Evolutionary conservation across 139 green algal genomes (phyloP).

Genomic region (Chlamydomonas schloesseri): DNA sequence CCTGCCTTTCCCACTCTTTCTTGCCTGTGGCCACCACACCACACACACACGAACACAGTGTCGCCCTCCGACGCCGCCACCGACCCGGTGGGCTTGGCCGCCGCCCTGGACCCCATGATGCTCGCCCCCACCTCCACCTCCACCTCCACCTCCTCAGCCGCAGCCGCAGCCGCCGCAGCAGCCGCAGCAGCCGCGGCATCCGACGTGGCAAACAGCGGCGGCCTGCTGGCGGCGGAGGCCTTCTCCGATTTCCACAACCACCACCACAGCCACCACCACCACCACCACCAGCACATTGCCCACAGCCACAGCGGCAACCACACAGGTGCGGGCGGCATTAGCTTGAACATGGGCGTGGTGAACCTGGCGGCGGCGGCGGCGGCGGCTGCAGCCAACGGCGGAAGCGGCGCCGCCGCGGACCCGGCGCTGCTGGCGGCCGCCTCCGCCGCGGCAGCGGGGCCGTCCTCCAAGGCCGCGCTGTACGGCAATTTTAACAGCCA

Average conservation of each 20-base stretch:
- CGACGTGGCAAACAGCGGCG: background rate
- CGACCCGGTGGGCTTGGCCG: background rate
- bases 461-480: slow-evolving; percentile 3
- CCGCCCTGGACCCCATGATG: background rate
- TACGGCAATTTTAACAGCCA: slow-evolving; percentile 20
- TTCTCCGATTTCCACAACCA: background rate
- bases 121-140: background rate
- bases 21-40: too few species aligned
- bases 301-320: too few species aligned
- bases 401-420: background rate
- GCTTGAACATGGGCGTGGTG: slow-evolving; percentile 19
- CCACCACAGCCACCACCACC: too few species aligned
- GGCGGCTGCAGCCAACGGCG: background rate
- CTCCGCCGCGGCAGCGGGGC: background rate
- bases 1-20: too few species aligned
- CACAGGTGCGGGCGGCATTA: background rate
- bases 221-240: background rate
- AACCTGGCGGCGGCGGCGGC: slow-evolving; percentile 5
- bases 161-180: background rate
- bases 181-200: background rate
- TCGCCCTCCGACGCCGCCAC: background rate
- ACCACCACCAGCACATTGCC: too few species aligned
- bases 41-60: background rate
- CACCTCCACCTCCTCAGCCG: background rate
- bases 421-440: too few species aligned